A percentile compares a stretch with the other conserved stretches of the same genome.
phyloP scores from a whole-genome alignment of 2,329 filamentous ascomycete species.

The Cucurbitaria berberidis region DNA sequence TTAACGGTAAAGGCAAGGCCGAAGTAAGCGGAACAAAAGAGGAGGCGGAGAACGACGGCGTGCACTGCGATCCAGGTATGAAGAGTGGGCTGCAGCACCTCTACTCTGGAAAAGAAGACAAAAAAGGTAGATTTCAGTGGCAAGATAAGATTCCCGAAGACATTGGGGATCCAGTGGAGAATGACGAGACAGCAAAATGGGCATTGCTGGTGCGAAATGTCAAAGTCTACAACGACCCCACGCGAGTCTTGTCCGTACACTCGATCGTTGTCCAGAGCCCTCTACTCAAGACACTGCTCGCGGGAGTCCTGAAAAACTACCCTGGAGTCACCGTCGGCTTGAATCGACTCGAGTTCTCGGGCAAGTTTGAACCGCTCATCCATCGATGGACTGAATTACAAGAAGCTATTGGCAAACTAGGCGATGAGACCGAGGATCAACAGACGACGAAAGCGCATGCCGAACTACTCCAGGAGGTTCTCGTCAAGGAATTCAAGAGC shows the following conservation, averaged over 20 bases:
- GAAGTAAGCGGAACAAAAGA: conserved; percentile 12
- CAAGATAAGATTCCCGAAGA: conserved; percentile 44
- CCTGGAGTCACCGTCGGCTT: conserved; percentile 67
- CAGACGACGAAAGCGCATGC: conserved; percentile 48
- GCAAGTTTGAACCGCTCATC: conserved; percentile 68
- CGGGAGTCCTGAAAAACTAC: conserved; percentile 63
- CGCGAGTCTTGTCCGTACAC: conserved; percentile 66
- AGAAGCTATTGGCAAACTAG: conserved; percentile 30
- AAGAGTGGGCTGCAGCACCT: conserved; percentile 54
- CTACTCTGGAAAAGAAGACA: conserved; percentile 56
- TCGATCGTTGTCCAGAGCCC: conserved; percentile 71
- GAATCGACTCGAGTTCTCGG: conserved; percentile 66
- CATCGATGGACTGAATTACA: conserved; percentile 65
- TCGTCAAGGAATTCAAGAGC: conserved; percentile 51
- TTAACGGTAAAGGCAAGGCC: conserved; percentile 19
- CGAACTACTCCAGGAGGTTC: conserved; percentile 46
- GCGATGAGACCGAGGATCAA: conserved; percentile 35
- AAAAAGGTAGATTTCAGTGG: conserved; percentile 44
- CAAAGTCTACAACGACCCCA: conserved; percentile 56
- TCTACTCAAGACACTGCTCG: conserved; percentile 64
- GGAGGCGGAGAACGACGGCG: conserved; percentile 5
- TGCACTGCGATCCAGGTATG: conserved; percentile 45
- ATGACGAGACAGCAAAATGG: conserved; percentile 66
- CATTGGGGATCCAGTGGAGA: conserved; percentile 57
- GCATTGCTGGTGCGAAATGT: conserved; percentile 56